Evolutionary conservation across 345 rosid species (phyloP), one percentile per base, ranked within the genome.

Genomic region (Eucalyptus erythrocorys): DNA sequence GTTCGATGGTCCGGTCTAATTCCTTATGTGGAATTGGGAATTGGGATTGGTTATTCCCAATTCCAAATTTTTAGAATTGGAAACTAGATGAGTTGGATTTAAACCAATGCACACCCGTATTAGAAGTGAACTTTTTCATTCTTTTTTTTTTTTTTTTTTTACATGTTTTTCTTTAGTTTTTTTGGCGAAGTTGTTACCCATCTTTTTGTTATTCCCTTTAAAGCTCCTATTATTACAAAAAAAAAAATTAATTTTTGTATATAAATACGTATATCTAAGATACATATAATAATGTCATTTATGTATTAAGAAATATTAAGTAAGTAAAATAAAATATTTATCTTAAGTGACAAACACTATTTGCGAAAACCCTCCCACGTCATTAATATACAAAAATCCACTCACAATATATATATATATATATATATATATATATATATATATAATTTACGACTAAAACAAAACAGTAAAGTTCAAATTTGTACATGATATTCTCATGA

Each of bases 1-100:
- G 22, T 15, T 11, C 0, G 0, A 15, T 0, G 1, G 6, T 66
- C 22, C 9, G 4, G 1, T 66, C 2, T 2, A 11, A 13, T 66
- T 66, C 40, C 40, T 4, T 66, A 32, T 1, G 12, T 66, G 3
- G 22, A 30, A 61, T 61, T 5, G 3, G 2, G 37, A 66, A 16
- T 1, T 3, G 21, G 21, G 10, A 64, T 0, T 7, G 5, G 40
- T n/a, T 4, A 61, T 3, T 61, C 68, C 68, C 13, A 61, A 13
- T 27, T 27, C 68, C 34, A 30, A 27, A 27, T 30, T 61, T 61
- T 27, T 61, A 27, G n/a, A 61, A 6, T 9, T 13, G 37, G 17
- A 8, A 30, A 61, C 16, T 10, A n/a, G 32, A 61, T 3, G 0
- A 61, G 4, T 55, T 55, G 59, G 27, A 22, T 55, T 55, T 22